These are phyloP conservation scores for Saturnispora quitensis DNA, from an alignment of 805 yeast species.

Conservation along the genomic window DNA sequence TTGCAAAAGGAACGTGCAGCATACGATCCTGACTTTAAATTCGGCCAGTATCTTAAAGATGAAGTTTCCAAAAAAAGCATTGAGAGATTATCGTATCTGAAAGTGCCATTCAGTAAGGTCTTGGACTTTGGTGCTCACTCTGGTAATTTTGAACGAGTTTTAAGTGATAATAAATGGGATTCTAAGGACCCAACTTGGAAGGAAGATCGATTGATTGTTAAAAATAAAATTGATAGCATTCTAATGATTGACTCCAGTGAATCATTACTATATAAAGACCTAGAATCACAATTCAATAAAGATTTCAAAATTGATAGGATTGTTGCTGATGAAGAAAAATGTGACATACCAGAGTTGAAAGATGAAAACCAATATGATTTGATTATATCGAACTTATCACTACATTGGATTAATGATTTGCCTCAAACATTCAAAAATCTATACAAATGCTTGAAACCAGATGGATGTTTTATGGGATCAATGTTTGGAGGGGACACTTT, in stretches of 20 bases:
- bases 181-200: conserved; percentile 32
- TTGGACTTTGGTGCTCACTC: conserved; percentile 69
- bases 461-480: conserved; percentile 74
- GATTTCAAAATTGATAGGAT: conserved; percentile 39
- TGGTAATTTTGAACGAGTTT: conserved; percentile 40
- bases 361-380: conserved; percentile 47
- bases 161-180: conserved; percentile 31
- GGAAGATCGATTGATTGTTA: conserved; percentile 46
- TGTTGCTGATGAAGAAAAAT: conserved; percentile 61
- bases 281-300: conserved; percentile 34
- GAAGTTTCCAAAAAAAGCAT: conserved; percentile 67
- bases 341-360: conserved; percentile 34
- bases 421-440: conserved; percentile 53
- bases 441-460: conserved; percentile 56
- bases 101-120: conserved; percentile 49
- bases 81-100: conserved; percentile 66
- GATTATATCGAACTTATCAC: conserved; percentile 58
- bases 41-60: conserved; percentile 64
- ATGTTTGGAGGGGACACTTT: conserved; percentile 79
- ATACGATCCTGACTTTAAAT: conserved; percentile 34
- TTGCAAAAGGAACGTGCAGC: conserved; percentile 53
- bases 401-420: conserved; percentile 86
- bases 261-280: conserved; percentile 45
- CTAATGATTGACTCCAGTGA: conserved; percentile 60
- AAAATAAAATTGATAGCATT: conserved; percentile 42